phyloP scores from a whole-genome alignment of 169 alveolate species.

The Amoebophrya sp. region DNA sequence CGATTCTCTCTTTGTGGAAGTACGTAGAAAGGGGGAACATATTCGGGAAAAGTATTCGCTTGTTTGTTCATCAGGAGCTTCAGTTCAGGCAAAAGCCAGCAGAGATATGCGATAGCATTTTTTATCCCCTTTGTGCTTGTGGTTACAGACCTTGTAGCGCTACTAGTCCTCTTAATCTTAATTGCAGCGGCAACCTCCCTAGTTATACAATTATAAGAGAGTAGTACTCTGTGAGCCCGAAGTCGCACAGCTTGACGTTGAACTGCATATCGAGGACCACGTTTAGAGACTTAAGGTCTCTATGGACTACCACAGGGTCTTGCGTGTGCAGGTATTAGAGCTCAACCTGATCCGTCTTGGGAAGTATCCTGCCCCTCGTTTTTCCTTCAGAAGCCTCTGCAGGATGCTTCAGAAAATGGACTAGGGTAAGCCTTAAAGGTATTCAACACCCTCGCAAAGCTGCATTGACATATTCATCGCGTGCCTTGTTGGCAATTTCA shows the following conservation, averaged over 20 bases:
- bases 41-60: neutral
- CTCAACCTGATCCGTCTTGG: too few species aligned
- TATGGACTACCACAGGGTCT: conserved; percentile 23
- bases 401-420: too few species aligned
- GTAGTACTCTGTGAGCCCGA: conserved; percentile 29
- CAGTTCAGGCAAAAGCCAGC: neutral
- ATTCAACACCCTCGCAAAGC: conserved; percentile 23
- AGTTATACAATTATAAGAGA: too few species aligned
- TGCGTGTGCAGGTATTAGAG: too few species aligned
- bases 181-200: too few species aligned
- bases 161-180: neutral
- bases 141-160: neutral
- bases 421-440: too few species aligned
- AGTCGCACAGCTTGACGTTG: conserved; percentile 35
- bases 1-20: too few species aligned
- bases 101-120: neutral
- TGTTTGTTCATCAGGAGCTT: neutral
- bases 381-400: too few species aligned
- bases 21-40: neutral
- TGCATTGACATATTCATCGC: conserved; percentile 2
- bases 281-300: conserved; percentile 32
- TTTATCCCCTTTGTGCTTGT: neutral
- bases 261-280: conserved; percentile 25
- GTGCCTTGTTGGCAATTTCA: neutral
- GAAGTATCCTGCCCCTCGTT: too few species aligned